These are phyloP conservation scores for Calonectria pauciramosa DNA, from an alignment of 2,329 filamentous ascomycete species.

Conservation along the genomic window DNA sequence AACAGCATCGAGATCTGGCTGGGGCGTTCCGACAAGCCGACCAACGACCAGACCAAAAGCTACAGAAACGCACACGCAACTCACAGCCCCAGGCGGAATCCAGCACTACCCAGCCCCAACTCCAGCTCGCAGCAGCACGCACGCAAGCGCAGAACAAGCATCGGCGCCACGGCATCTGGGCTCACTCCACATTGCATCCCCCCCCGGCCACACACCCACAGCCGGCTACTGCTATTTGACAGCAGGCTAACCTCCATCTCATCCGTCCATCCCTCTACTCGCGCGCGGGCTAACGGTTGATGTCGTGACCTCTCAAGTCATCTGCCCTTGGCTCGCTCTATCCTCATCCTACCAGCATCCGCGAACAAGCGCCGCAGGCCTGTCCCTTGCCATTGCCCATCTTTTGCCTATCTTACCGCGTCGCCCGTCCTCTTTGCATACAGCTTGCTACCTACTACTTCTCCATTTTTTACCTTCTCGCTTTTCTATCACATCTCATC, in stretches of 20 bases:
- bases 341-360: conserved; percentile 11
- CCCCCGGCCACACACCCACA: conserved; percentile 10
- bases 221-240: conserved; percentile 12
- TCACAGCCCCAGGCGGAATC: background rate
- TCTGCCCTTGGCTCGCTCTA: conserved; percentile 5
- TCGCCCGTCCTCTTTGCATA: background rate
- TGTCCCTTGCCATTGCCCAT: background rate
- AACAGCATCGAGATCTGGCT: conserved; percentile 16
- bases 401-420: conserved; percentile 6
- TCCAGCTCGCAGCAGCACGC: conserved; percentile 10
- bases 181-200: conserved; percentile 13
- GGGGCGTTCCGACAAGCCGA: conserved; percentile 1
- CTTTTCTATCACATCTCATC: background rate
- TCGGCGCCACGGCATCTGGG: background rate
- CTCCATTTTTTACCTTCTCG: background rate
- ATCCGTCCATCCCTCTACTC: conserved; percentile 9
- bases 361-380: background rate
- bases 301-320: conserved; percentile 24
- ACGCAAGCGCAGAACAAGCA: conserved; percentile 12
- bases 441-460: background rate
- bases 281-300: conserved; percentile 17
- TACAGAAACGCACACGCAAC: background rate
- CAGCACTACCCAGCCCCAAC: conserved; percentile 1
- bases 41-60: conserved; percentile 6
- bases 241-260: conserved; percentile 18